phyloP scores from a whole-genome alignment of 2,329 filamentous ascomycete genomes.

The Alternaria panax region DNA sequence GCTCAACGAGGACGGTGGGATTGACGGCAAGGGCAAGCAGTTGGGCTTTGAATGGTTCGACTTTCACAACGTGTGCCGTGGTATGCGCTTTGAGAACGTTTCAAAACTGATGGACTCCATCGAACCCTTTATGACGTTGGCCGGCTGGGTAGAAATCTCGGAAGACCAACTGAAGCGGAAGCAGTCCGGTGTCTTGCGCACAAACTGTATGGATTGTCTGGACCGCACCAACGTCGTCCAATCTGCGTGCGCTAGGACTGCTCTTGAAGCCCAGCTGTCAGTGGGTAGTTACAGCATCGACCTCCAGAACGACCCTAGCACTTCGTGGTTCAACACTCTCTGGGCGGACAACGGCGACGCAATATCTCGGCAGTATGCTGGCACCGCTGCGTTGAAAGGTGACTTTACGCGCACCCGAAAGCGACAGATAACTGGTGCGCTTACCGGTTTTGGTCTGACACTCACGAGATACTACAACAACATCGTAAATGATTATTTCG shows the following conservation, averaged over 20 bases:
- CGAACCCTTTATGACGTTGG: slow-evolving; percentile 69
- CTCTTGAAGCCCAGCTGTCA: slow-evolving; percentile 80
- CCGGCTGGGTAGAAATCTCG: slow-evolving; percentile 73
- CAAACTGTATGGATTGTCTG: slow-evolving; percentile 98
- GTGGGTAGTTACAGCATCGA: slow-evolving; percentile 78
- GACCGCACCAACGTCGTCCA: slow-evolving; percentile 97
- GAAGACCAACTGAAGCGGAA: slow-evolving; percentile 51
- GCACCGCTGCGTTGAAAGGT: slow-evolving; percentile 93
- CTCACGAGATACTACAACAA: slow-evolving; percentile 82
- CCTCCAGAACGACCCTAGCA: slow-evolving; percentile 77
- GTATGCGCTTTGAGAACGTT: slow-evolving; percentile 98
- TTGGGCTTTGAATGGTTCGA: slow-evolving; percentile 95
- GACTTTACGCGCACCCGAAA: slow-evolving; percentile 94
- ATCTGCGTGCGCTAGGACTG: slow-evolving; percentile 84
- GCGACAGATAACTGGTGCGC: slow-evolving; percentile 85
- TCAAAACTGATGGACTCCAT: slow-evolving; percentile 77
- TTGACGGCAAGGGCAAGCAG: slow-evolving; percentile 56
- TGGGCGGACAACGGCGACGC: slow-evolving; percentile 99
- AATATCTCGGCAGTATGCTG: slow-evolving; percentile 94
- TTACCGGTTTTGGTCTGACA: slow-evolving; percentile 90
- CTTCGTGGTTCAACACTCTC: slow-evolving; percentile 91
- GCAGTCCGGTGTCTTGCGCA: slow-evolving; percentile 83
- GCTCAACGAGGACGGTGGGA: slow-evolving; percentile 67
- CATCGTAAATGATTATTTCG: slow-evolving; percentile 97
- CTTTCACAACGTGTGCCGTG: slow-evolving; percentile 89